These are phyloP conservation scores for Aspergillus heteromorphus DNA, from an alignment of 495 filamentous ascomycete species.

Conservation along the genomic window DNA sequence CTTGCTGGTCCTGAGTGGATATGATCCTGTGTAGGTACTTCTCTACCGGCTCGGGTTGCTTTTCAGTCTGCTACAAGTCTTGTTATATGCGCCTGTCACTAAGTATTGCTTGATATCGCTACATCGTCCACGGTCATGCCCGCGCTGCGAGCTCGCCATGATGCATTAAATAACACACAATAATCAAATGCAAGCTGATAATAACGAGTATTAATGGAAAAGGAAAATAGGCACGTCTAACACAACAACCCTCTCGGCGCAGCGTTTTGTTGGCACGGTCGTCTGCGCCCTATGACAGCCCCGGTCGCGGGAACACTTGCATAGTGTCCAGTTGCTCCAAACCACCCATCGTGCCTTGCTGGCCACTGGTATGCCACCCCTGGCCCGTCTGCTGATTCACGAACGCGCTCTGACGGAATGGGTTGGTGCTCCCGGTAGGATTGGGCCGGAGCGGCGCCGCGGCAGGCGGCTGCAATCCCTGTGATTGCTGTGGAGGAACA, in stretches of 20 bases:
- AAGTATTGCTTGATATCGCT: conserved; percentile 10
- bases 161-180: conserved; percentile 3
- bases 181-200: background rate
- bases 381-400: conserved; percentile 81
- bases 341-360: conserved; percentile 78
- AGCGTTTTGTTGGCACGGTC: background rate
- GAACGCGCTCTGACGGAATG: conserved; percentile 84
- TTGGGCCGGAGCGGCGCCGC: conserved; percentile 55
- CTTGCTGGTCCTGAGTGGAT: background rate
- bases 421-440: conserved; percentile 87
- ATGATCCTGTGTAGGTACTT: too few relatives aligned
- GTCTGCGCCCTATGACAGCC: conserved; percentile 26
- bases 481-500: conserved; percentile 29
- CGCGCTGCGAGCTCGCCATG: conserved; percentile 12
- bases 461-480: conserved; percentile 30
- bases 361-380: conserved; percentile 70
- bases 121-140: conserved; percentile 5
- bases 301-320: conserved; percentile 81
- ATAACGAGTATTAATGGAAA: conserved; percentile 1
- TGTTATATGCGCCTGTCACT: conserved; percentile 8
- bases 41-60: background rate
- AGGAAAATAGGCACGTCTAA: conserved; percentile 1
- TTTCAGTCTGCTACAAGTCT: background rate
- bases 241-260: background rate
- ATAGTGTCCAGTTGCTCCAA: conserved; percentile 72